A percentile compares a stretch with the other conserved stretches of the same genome.
These are phyloP conservation scores for Starmerella potacharoeniae DNA, from an alignment of 805 yeast genomes.

Conservation along the genomic window DNA sequence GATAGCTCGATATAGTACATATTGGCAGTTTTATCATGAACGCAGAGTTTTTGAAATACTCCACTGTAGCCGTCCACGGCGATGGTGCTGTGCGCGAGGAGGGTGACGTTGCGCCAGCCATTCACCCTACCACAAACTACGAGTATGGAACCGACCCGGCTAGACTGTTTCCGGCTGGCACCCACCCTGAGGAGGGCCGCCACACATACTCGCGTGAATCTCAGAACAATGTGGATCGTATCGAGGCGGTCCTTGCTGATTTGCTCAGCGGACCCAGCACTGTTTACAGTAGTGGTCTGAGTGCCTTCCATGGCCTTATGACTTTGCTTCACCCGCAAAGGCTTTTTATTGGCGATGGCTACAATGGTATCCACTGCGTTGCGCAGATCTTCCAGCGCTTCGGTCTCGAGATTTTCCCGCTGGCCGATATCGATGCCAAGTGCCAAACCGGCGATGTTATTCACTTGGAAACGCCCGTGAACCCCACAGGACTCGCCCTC, in stretches of 20 bases:
- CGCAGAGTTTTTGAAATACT: background rate
- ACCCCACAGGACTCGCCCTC: conserved; percentile 61
- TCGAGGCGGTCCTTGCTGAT: conserved; percentile 51
- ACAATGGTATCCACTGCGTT: conserved; percentile 73
- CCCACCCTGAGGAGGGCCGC: conserved; percentile 17
- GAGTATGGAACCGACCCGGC: conserved; percentile 37
- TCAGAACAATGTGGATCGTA: conserved; percentile 59
- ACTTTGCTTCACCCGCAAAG: conserved; percentile 60
- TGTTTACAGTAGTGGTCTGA: conserved; percentile 63
- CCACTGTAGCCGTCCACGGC: background rate
- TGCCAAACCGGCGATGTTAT: conserved; percentile 58
- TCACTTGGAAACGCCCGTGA: conserved; percentile 62
- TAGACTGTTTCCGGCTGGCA: background rate
- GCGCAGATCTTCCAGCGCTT: conserved; percentile 50
- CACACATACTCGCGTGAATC: conserved; percentile 53
- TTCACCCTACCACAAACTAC: conserved; percentile 70
- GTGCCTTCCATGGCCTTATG: conserved; percentile 68
- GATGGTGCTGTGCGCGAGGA: background rate
- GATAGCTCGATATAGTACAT: too few relatives aligned
- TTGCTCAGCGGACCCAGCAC: conserved; percentile 57
- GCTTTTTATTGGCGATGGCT: conserved; percentile 64
- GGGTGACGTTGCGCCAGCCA: conserved; percentile 50
- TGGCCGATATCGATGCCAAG: conserved; percentile 33
- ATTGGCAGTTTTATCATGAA: background rate
- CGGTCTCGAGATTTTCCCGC: conserved; percentile 21